Evolutionary conservation across 2,329 filamentous ascomycete genomes (phyloP).

Genomic region (Epichloe hybrida): DNA sequence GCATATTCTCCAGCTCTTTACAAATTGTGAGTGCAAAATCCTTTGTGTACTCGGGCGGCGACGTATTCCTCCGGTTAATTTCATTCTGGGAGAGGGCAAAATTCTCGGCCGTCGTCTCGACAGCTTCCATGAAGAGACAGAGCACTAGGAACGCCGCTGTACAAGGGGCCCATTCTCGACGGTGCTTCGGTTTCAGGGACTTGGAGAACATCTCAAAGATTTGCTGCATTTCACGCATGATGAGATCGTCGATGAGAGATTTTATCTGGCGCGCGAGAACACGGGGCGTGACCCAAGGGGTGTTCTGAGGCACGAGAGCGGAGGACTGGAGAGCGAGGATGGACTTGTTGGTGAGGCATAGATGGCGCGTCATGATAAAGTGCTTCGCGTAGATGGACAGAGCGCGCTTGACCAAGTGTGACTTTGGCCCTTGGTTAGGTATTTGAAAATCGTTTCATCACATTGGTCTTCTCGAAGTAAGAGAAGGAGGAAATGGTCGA

Average conservation of each 20-base stretch:
- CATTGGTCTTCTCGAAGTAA: background rate
- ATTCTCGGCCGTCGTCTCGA: slow-evolving; percentile 38
- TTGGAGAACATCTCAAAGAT: slow-evolving; percentile 40
- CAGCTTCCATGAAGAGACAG: slow-evolving; percentile 44
- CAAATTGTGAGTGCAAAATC: slow-evolving; percentile 32
- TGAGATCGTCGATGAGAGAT: slow-evolving; percentile 40
- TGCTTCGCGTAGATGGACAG: slow-evolving; percentile 43
- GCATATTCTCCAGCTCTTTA: slow-evolving; percentile 41
- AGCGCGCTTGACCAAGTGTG: slow-evolving; percentile 37
- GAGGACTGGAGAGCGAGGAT: slow-evolving; percentile 27
- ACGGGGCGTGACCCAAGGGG: slow-evolving; percentile 34
- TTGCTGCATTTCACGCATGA: slow-evolving; percentile 35
- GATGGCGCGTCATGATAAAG: slow-evolving; percentile 41
- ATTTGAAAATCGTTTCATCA: background rate
- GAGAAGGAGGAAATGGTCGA: background rate
- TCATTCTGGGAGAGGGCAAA: slow-evolving; percentile 40
- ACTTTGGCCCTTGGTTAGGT: slow-evolving; percentile 14
- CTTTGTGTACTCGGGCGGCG: slow-evolving; percentile 24
- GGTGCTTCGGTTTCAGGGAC: slow-evolving; percentile 39
- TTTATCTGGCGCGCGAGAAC: slow-evolving; percentile 45
- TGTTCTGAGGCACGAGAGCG: slow-evolving; percentile 30
- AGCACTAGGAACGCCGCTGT: slow-evolving; percentile 42
- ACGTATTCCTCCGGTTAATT: slow-evolving; percentile 27
- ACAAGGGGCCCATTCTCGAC: slow-evolving; percentile 42
- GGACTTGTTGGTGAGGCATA: slow-evolving; percentile 34